These are phyloP conservation scores for Camelina sativa DNA, from an alignment of 345 rosid species.

Conservation along the genomic window DNA sequence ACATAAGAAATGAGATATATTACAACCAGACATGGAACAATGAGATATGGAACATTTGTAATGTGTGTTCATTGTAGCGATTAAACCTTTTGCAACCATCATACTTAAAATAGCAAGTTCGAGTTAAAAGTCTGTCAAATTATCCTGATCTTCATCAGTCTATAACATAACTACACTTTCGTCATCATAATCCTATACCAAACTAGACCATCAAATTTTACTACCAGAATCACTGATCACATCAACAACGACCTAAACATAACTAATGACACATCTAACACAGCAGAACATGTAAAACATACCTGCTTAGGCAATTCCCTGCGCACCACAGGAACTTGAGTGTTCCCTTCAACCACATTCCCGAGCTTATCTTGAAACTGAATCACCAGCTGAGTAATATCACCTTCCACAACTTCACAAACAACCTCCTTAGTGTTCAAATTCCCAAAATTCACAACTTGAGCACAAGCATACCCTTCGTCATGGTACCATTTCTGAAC, in stretches of 20 bases:
- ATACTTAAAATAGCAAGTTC: neutral
- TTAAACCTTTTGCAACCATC: neutral
- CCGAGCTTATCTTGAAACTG: conserved; percentile 97
- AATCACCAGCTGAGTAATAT: conserved; percentile 75
- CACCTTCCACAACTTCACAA: conserved; percentile 99
- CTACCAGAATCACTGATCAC: conserved; percentile 11
- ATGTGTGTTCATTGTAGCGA: neutral
- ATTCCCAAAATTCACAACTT: conserved; percentile 96
- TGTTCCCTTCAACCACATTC: conserved; percentile 92
- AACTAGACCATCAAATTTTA: conserved; percentile 8
- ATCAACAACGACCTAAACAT: conserved; percentile 4
- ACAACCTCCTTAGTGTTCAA: conserved; percentile 94
- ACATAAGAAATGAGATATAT: conserved; percentile 18
- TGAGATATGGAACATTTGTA: no score
- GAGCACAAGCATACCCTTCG: conserved; percentile 97
- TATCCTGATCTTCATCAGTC: neutral
- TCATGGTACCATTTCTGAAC: conserved; percentile 98
- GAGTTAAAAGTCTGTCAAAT: neutral
- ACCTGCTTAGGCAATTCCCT: conserved; percentile 93
- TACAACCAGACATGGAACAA: no score
- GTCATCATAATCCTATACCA: neutral
- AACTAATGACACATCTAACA: conserved; percentile 5
- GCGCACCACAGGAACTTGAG: conserved; percentile 73
- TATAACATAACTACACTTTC: neutral
- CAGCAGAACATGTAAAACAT: conserved; percentile 7